Evolutionary conservation across 2,329 filamentous ascomycete genomes (phyloP).

Genomic region (Fusarium burgessii): DNA sequence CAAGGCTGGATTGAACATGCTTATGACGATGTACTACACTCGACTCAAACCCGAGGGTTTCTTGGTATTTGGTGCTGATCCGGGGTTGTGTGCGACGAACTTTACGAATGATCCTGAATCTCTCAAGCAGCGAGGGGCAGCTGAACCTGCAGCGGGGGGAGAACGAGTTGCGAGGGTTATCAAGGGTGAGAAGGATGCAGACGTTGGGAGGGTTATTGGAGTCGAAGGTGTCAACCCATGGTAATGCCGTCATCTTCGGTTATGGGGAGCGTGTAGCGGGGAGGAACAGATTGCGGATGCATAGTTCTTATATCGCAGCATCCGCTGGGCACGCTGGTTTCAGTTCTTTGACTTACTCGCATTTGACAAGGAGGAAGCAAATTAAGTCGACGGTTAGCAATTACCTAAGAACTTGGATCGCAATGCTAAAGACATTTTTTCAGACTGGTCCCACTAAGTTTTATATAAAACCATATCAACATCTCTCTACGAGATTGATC

Average conservation of each 20-base stretch:
- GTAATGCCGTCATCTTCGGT: accelerated
- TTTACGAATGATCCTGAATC: not conserved
- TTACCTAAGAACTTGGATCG: too few species aligned
- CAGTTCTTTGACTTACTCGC: accelerated
- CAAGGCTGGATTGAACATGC: conserved; percentile 25
- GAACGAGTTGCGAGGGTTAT: not conserved
- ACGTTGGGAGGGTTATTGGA: not conserved
- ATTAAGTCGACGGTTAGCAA: too few species aligned
- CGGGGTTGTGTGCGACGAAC: conserved; percentile 21
- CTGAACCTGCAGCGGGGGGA: conserved; percentile 5
- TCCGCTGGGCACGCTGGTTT: accelerated
- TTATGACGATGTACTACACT: conserved; percentile 3
- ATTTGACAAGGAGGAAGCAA: accelerated
- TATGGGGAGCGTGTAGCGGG: accelerated
- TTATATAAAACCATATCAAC: too few species aligned
- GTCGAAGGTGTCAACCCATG: not conserved
- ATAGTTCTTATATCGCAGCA: too few species aligned
- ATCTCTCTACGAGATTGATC: too few species aligned
- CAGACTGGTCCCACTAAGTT: too few species aligned
- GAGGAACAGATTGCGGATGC: too few species aligned
- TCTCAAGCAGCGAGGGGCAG: not conserved
- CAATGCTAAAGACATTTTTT: too few species aligned
- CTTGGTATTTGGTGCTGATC: conserved; percentile 2
- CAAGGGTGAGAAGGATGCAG: not conserved
- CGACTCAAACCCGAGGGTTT: conserved; percentile 5